Evolutionary conservation across 352 stramenopile genomes (phyloP), one percentile per base, ranked within the genome.

Genomic region (Elongisporangium senticosum): DNA sequence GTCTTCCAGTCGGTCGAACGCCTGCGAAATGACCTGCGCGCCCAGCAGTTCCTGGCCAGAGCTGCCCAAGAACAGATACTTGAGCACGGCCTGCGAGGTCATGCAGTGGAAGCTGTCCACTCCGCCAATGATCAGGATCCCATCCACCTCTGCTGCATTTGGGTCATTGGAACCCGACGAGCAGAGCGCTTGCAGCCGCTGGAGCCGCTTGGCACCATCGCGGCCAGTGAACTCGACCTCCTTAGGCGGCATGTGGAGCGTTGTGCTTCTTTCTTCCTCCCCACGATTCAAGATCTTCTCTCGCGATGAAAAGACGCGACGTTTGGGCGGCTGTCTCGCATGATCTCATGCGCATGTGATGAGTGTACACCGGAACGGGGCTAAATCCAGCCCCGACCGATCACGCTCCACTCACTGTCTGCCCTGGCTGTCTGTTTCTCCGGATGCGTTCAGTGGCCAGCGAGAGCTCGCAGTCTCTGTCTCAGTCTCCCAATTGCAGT

Each of bases 31-130:
- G 22, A 93, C 79, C 51, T 93, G 83, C n/a, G 81, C 70, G 10
- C 83, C 83, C 0, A 90, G 68, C 1, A 93, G 65, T 56, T 93
- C 83, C 51, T 90, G 83, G 2, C 83, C 83, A 0, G 79, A 87
- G 26, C 54, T 77, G 0, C 81, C 83, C 0, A 93, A 65, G 28
- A 93, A 90, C 13, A 93, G 57, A 61, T 90, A 90, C 66, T 93
- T 90, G 47, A 93, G 61, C 23, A 74, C 70, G 2, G 80, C 83
- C 56, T 89, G 77, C 10, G 73, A 90, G 15, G 70, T 43, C 24
- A 65, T 60, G n/a, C 80, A 88, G 48, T 89, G 72, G 54, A 75
- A 85, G 63, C 79, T 84, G 58, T 93, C 83, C 15, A 90, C 67
- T 6, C 80, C 83, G 11, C 83, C 81, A 19, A 93, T 69, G 54